Percentiles rank a stretch among this genome's conserved stretches.
phyloP scores from a whole-genome alignment of 306 rosid genomes.

The Fagus crenata region DNA sequence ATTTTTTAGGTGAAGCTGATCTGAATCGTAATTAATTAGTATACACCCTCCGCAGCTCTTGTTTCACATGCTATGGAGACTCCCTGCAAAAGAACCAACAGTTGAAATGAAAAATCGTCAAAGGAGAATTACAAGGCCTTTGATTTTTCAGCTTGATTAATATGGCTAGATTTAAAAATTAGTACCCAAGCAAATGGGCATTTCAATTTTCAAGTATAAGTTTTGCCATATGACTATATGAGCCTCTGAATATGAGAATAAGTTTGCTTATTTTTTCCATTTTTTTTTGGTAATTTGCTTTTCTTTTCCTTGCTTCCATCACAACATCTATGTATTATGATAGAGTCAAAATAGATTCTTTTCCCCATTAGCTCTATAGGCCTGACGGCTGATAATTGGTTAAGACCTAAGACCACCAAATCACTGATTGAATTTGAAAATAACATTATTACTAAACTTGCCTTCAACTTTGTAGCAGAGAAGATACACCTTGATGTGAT shows the following conservation, averaged over 20 bases:
- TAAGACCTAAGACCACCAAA: background rate
- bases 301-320: background rate
- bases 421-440: conserved; percentile 2
- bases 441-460: conserved; percentile 38
- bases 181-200: background rate
- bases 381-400: background rate
- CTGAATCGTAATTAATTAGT: conserved; percentile 13
- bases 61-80: conserved; percentile 61
- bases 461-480: conserved; percentile 67
- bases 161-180: background rate
- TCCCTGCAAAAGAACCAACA: conserved; percentile 52
- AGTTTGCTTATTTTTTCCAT: background rate
- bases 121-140: background rate
- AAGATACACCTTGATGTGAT: conserved; percentile 78
- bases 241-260: background rate
- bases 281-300: background rate
- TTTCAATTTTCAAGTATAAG: conserved; percentile 1
- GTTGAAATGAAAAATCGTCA: background rate
- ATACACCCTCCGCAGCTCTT: conserved; percentile 34
- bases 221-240: no score
- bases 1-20: background rate
- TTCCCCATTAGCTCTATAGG: background rate
- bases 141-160: background rate
- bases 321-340: background rate
- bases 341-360: background rate